Evolutionary conservation across 495 filamentous ascomycete genomes (phyloP).

Genomic region (Ascobolus immersus): DNA sequence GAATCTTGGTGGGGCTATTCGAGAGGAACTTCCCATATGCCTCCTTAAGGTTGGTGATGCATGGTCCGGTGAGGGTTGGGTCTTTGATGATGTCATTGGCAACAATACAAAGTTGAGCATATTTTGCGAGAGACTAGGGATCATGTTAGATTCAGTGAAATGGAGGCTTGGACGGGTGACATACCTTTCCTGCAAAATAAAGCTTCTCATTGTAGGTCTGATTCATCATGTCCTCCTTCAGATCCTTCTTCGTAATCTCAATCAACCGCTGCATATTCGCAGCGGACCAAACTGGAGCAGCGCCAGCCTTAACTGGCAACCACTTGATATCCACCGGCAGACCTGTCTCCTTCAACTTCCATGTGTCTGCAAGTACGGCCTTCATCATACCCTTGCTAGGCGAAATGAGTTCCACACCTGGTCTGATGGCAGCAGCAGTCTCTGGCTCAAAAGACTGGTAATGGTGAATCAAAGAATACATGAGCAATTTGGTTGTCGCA

Average conservation of each 20-base stretch:
- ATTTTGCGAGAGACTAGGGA: conserved; percentile 54
- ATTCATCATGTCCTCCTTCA: conserved; percentile 39
- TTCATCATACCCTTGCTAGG: conserved; percentile 66
- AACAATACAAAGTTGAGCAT: conserved; percentile 46
- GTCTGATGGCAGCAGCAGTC: conserved; percentile 28
- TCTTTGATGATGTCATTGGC: conserved; percentile 41
- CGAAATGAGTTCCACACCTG: conserved; percentile 40
- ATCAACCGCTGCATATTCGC: conserved; percentile 19
- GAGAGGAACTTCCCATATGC: too few relatives aligned
- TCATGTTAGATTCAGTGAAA: conserved; percentile 9
- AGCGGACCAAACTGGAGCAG: neutral
- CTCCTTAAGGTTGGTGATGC: conserved; percentile 37
- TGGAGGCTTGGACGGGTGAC: neutral
- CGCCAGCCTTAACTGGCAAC: conserved; percentile 4
- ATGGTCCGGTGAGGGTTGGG: conserved; percentile 28
- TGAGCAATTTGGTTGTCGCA: conserved; percentile 50
- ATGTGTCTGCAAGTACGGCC: conserved; percentile 46
- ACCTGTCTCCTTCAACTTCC: conserved; percentile 51
- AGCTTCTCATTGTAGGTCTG: conserved; percentile 66
- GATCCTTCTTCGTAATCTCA: conserved; percentile 50
- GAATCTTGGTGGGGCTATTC: conserved; percentile 46
- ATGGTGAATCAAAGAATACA: conserved; percentile 84
- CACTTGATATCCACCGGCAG: conserved; percentile 46
- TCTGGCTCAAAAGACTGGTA: conserved; percentile 38
- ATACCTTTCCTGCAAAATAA: conserved; percentile 79